Evolutionary conservation across 23 red algal species (phyloP).

Genomic region (Gracilaria caudata): DNA sequence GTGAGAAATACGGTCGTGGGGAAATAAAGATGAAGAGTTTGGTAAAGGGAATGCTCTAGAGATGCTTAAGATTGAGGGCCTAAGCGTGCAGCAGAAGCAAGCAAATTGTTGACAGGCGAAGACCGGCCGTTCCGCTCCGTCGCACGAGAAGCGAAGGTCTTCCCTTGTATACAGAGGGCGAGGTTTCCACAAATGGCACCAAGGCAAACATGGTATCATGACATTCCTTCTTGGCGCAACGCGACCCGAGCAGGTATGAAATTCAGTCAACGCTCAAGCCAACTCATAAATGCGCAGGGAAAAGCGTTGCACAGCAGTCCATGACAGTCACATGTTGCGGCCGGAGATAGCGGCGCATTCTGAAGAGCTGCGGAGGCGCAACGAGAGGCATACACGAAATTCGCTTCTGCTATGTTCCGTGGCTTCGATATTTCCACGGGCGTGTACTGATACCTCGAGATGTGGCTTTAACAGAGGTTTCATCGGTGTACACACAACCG

Average conservation of each 20-base stretch:
- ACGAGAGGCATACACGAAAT: background rate
- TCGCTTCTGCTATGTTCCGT: background rate
- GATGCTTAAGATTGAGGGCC: background rate
- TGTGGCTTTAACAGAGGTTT: background rate
- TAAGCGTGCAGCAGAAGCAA: background rate
- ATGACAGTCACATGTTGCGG: background rate
- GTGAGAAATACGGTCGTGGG: background rate
- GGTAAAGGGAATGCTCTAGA: no score
- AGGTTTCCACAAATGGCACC: conserved; percentile 1
- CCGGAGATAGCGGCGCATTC: background rate
- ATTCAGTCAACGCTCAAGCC: background rate
- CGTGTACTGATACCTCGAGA: background rate
- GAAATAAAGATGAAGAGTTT: background rate
- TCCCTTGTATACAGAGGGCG: background rate
- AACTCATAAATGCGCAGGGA: background rate
- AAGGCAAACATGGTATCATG: background rate
- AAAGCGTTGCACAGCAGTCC: background rate
- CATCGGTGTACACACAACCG: background rate
- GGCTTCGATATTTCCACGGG: background rate
- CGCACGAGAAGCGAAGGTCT: background rate
- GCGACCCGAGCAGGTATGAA: background rate
- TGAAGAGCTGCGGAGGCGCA: background rate
- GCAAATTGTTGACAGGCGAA: background rate
- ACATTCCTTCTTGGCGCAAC: background rate
- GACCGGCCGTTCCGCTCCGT: background rate